Evolutionary conservation across 345 rosid species (phyloP).

Genomic region (Firmiana major): DNA sequence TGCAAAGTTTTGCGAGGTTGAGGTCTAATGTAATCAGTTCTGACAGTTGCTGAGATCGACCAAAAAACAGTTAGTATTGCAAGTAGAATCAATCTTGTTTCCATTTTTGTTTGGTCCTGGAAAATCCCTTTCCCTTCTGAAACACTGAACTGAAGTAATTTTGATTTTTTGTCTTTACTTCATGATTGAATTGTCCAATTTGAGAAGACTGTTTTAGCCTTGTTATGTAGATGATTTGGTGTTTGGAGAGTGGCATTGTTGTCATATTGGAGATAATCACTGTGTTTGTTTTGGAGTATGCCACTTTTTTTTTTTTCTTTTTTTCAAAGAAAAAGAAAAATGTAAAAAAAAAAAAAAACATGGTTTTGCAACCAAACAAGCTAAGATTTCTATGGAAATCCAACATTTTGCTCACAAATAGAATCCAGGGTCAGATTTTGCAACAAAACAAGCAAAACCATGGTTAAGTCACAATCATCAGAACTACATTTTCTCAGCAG

Average conservation of each 20-base stretch:
- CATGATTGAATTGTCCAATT: background rate
- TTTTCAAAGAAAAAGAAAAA: too few species aligned
- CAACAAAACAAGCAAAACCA: too few species aligned
- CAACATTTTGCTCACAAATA: too few species aligned
- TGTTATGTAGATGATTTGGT: background rate
- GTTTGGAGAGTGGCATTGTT: background rate
- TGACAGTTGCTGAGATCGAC: constrained; percentile 33
- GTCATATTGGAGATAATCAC: background rate
- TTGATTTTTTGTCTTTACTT: background rate
- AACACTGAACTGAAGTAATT: background rate
- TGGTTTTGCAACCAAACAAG: too few species aligned
- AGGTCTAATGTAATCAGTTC: constrained; percentile 61
- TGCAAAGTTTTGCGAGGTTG: constrained; percentile 69
- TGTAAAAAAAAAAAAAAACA: too few species aligned
- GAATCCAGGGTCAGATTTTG: too few species aligned
- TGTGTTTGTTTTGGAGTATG: background rate
- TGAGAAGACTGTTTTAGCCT: constrained; percentile 1
- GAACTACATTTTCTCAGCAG: background rate
- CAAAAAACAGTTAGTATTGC: constrained; percentile 8
- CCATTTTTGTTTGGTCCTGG: constrained; percentile 10
- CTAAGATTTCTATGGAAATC: too few species aligned
- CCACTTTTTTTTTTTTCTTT: too few species aligned
- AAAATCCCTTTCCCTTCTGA: constrained; percentile 2
- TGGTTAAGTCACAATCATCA: too few species aligned
- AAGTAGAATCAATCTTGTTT: constrained; percentile 15